These are phyloP conservation scores for Botryosphaeria agaves DNA, from an alignment of 2,329 filamentous ascomycete genomes.

Conservation along the genomic window DNA sequence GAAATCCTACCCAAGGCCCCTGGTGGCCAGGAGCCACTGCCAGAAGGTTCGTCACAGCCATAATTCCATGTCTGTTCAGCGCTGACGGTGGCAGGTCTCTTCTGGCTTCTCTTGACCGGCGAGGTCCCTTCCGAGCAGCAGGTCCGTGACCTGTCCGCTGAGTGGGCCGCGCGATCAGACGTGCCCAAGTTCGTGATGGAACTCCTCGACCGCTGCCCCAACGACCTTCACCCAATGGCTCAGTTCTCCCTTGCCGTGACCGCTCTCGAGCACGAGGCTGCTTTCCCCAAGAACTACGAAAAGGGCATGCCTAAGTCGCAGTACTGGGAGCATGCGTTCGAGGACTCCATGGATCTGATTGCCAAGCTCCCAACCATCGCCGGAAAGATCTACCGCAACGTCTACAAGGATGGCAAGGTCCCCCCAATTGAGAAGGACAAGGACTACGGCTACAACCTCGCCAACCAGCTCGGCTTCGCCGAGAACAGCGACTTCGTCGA, in stretches of 20 bases:
- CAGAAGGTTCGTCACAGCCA: slow-evolving; percentile 48
- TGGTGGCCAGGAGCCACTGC: slow-evolving; percentile 90
- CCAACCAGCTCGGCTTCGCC: slow-evolving; percentile 96
- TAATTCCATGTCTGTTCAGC: not conserved
- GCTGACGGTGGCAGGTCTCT: slow-evolving; percentile 48
- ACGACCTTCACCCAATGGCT: slow-evolving; percentile 97
- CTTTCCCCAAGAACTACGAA: slow-evolving; percentile 96
- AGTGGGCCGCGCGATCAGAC: slow-evolving; percentile 96
- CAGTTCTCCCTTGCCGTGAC: slow-evolving; percentile 97
- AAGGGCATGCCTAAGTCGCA: slow-evolving; percentile 99
- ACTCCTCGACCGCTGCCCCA: slow-evolving; percentile 98
- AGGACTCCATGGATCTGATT: slow-evolving; percentile 99
- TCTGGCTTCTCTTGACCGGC: slow-evolving; percentile 97
- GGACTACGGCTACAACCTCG: slow-evolving; percentile 98
- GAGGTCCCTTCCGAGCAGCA: slow-evolving; percentile 97
- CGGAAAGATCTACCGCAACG: slow-evolving; percentile 97
- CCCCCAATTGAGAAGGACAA: slow-evolving; percentile 92
- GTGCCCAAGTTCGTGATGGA: slow-evolving; percentile 97
- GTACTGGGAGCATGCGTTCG: slow-evolving; percentile 98
- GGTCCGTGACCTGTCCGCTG: slow-evolving; percentile 92
- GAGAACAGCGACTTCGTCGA: slow-evolving; percentile 94
- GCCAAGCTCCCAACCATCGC: slow-evolving; percentile 98
- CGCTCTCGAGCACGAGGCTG: slow-evolving; percentile 94
- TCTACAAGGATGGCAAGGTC: slow-evolving; percentile 99
- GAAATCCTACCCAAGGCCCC: slow-evolving; percentile 91